Conservation (phyloP, 805 yeast species). For the Metschnikowia koreensis region DNA sequence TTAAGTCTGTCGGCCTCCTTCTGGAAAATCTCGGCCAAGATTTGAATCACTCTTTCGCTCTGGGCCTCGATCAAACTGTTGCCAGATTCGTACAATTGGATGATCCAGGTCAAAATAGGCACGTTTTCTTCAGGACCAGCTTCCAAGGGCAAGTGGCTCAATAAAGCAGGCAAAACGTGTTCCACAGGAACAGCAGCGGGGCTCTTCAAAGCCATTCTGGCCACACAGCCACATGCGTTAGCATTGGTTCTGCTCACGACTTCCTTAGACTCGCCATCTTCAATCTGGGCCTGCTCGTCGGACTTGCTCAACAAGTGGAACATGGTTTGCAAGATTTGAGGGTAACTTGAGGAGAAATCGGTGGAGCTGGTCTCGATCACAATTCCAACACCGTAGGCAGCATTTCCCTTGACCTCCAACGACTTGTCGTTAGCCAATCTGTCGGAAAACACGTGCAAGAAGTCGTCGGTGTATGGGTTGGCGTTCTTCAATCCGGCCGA, state of each 20-base stretch:
- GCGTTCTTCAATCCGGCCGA: slow-evolving; percentile 65
- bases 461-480: slow-evolving; percentile 66
- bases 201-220: slow-evolving; percentile 80
- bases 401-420: slow-evolving; percentile 87
- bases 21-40: slow-evolving; percentile 67
- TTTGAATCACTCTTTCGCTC: slow-evolving; percentile 61
- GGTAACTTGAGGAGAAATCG: slow-evolving; percentile 63
- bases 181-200: slow-evolving; percentile 68
- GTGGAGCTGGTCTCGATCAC: slow-evolving; percentile 54
- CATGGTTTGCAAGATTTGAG: slow-evolving; percentile 69
- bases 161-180: slow-evolving; percentile 71
- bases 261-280: slow-evolving; percentile 76
- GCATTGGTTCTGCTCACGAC: slow-evolving; percentile 82
- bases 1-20: slow-evolving; percentile 74
- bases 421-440: slow-evolving; percentile 74
- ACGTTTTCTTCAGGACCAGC: slow-evolving; percentile 90
- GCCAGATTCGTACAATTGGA: slow-evolving; percentile 65
- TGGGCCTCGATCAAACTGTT: slow-evolving; percentile 52
- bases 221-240: slow-evolving; percentile 96
- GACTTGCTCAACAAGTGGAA: slow-evolving; percentile 75
- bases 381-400: slow-evolving; percentile 94
- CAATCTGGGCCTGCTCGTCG: slow-evolving; percentile 44
- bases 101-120: slow-evolving; percentile 79
- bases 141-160: slow-evolving; percentile 78
- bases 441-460: slow-evolving; percentile 66